Base-by-base conservation (phyloP, 306 rosid species). In the Macrotyloma uniflorum region DNA sequence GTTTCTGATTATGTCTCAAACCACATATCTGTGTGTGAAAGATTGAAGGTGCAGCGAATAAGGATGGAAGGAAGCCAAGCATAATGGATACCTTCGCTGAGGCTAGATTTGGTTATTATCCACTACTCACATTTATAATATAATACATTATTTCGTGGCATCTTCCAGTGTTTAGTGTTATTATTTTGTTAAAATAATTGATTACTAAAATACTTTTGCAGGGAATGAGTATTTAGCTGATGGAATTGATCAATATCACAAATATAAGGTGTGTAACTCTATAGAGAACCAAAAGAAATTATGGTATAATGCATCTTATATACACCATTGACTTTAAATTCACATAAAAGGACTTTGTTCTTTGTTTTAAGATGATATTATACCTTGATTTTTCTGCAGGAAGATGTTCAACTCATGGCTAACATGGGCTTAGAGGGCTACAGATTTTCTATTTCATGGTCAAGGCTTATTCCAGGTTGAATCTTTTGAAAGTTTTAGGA, bases 401-500 rank as follows among this genome's bases (percentile, higher is more conserved):
- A 83, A 74, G 86, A 83, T 74, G 86, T 83, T 8, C 63, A 67
- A 32, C 80, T 83, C 54, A 79, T 83, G 86, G 83, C 80, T 28
- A 32, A 79, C 5, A 79, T 67, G 74, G 80, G 83, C 5, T 49
- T 79, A 79, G 69, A 83, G 1, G 86, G 70, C 22, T 79, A 83
- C 14, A 74, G 86, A 50, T 83, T 79, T 83, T 83, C 86, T 45
- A 79, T 83, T 38, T 83, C 86, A 67, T 83, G 86, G 86, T 79
- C 86, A 49, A 74, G 86, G 61, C 30, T 83, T 67, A 83, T 83
- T 59, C 86, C 83, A 36, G 68, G 81, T 75, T n/a, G n/a, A n/a
- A n/a, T n/a, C n/a, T n/a, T n/a, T n/a, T n/a, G 19, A n/a, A n/a
- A n/a, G n/a, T 6, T 13, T 20, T n/a, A n/a, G n/a, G n/a, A n/a